Base-by-base conservation (phyloP, 1,284 basidiomycete species). In the Ceratobasidium sp. region DNA sequence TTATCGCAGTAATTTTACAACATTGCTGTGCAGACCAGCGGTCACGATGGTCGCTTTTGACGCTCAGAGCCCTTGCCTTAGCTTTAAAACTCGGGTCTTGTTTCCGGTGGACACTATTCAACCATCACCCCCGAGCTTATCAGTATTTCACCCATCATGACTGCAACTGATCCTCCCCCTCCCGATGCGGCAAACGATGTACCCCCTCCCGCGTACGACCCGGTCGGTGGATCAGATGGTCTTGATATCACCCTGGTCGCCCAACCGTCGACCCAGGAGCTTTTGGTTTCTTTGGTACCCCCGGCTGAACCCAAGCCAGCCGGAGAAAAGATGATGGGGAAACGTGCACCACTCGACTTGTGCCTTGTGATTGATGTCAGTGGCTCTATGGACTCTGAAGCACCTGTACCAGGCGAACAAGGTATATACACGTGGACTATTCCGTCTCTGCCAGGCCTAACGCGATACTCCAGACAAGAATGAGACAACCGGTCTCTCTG, bases 301-400 rank as follows among this genome's bases (percentile, higher is more conserved):
- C 69, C 69, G 0, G 19, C 34, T 11, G n/a, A 62, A 39, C 69
- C 69, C 34, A 34, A 61, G 46, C 69, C 58, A 22, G 19, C n/a
- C 19, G 54, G 58, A 8, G 63, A 69, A 37, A 62, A 59, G 27
- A n/a, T 46, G 5, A 59, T 37, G 13, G 75, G 34, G 41, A 63
- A 54, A 31, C 73, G 74, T 6, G 68, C 76, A 27, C 77, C 77
- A 1, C 68, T 77, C 41, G 77, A 78, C 58, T 59, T 78, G 11
- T 69, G 73, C 34, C 73, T 75, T 37, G 75, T 75, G 9, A 77
- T 78, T 39, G 77, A 78, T 58, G 75, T 78, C 16, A 76, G 75
- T 43, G 77, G 76, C 7, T 76, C 75, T 29, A 78, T 77, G 75
- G 76, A 74, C 41, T 54, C 58, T 34, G 75, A 74, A 49, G 77